Evolutionary conservation across 31 red algal species (phyloP), one percentile per base, ranked within the genome.

Genomic region (Endocladia muricata): DNA sequence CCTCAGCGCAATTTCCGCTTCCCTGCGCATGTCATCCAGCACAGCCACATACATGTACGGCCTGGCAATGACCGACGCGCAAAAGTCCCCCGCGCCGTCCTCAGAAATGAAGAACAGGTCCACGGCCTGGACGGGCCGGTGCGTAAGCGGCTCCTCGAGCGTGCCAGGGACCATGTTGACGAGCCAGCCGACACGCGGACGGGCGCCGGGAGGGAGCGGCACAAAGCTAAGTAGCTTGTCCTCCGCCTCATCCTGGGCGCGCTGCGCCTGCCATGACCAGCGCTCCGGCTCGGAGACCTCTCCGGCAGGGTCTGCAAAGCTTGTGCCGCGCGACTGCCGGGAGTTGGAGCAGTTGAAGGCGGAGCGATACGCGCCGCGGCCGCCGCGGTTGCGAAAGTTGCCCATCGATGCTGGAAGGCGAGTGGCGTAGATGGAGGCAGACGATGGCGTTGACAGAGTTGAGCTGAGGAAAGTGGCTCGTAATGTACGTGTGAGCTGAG

Each of bases 31-130:
- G 5, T 81, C 68, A 7, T 68, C 38, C 3, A 43, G 40, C 30
- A 85, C 85, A 34, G 79, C 78, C 4, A 99, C 70, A 68, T 96
- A 93, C 83, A 99, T 85, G 79, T 99, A 99, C 17, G 97, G 97
- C 41, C 84, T 84, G 13, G 81, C 57, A 3, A 89, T 78, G 28
- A 96, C 81, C 17, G 97, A 83, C 3, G 88, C 89, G 3, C 78
- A 71, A 71, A 99, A 99, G 77, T 96, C 90, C n/a, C 79, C 61
- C 6, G 32, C 43, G 38, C 44, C 32, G 51, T 65, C 80, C 55
- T 99, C 97, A n/a, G 86, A 48, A 25, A 99, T 68, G 61, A 99
- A 99, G 59, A 93, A 99, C 2, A 95, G 72, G 68, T 99, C 92
- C 2, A 96, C 92, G 21, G 85, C 97, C 70, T 91, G 81, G 47